These are phyloP conservation scores for Calonectria pseudoturangicola DNA, from an alignment of 2,329 filamentous ascomycete species.

Conservation along the genomic window DNA sequence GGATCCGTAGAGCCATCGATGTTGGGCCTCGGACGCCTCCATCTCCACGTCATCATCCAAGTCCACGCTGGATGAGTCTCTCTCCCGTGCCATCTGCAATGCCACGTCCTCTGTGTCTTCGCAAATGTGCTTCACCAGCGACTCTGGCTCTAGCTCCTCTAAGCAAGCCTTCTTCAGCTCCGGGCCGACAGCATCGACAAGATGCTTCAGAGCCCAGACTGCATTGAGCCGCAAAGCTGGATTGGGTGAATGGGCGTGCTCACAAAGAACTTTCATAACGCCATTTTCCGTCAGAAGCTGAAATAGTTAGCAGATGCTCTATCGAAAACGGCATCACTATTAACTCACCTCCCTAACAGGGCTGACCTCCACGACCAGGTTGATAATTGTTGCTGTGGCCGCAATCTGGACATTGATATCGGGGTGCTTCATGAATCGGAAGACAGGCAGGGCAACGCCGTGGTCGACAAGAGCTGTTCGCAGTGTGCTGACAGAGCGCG, in stretches of 20 bases:
- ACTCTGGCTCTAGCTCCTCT: slow-evolving; percentile 84
- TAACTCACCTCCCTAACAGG: slow-evolving; percentile 88
- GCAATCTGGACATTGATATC: slow-evolving; percentile 89
- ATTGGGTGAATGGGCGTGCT: slow-evolving; percentile 88
- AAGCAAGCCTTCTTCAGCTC: slow-evolving; percentile 86
- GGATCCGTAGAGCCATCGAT: slow-evolving; percentile 60
- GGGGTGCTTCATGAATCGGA: slow-evolving; percentile 82
- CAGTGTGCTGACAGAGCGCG: slow-evolving; percentile 88
- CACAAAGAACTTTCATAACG: slow-evolving; percentile 85
- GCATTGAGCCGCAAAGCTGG: slow-evolving; percentile 88
- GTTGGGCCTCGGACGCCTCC: slow-evolving; percentile 67
- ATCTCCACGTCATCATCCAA: slow-evolving; percentile 76
- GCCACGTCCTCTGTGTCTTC: slow-evolving; percentile 75
- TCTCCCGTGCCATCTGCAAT: slow-evolving; percentile 61
- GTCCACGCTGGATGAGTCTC: slow-evolving; percentile 60
- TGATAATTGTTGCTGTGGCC: slow-evolving; percentile 88
- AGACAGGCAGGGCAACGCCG: slow-evolving; percentile 85
- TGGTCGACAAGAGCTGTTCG: slow-evolving; percentile 92
- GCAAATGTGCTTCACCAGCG: slow-evolving; percentile 87
- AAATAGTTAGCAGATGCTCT: slow-evolving; percentile 46
- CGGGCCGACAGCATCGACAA: slow-evolving; percentile 83
- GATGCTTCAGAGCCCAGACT: slow-evolving; percentile 94
- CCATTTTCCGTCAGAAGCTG: slow-evolving; percentile 84
- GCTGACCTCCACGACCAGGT: slow-evolving; percentile 91
- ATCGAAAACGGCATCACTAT: too few relatives aligned